A percentile compares a stretch with the other conserved stretches of the same genome.
These are phyloP conservation scores for Macaranga tanarius DNA, from an alignment of 441 rosid species.

Conservation along the genomic window DNA sequence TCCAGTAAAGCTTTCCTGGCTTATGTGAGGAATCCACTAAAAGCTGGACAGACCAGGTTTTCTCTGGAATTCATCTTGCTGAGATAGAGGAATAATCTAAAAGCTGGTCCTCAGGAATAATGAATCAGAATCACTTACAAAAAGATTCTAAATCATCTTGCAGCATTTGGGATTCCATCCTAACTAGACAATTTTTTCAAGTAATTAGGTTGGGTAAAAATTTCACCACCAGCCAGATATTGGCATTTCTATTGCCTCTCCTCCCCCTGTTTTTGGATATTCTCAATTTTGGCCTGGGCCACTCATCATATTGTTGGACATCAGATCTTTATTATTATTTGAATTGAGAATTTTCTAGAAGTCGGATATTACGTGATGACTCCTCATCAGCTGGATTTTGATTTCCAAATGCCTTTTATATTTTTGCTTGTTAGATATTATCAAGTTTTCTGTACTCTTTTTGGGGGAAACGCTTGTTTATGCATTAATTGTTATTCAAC, in stretches of 20 bases:
- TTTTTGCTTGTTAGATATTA: neutral
- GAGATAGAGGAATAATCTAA: neutral
- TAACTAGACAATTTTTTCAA: neutral
- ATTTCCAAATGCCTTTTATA: neutral
- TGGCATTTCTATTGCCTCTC: no score
- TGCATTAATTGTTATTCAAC: neutral
- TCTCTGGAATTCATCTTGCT: neutral
- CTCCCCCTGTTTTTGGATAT: neutral
- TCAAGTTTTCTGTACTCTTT: neutral
- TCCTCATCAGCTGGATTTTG: neutral
- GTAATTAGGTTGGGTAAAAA: neutral
- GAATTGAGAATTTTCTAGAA: neutral
- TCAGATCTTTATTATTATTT: neutral
- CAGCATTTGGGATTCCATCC: neutral
- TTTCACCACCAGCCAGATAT: neutral
- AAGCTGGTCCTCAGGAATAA: neutral
- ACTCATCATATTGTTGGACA: neutral
- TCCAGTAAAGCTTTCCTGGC: neutral
- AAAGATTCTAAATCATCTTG: neutral
- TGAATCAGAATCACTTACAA: neutral
- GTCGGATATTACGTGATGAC: neutral
- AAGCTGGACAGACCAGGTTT: neutral
- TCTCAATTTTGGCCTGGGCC: neutral
- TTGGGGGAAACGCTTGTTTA: neutral
- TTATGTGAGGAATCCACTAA: neutral